phyloP scores from a whole-genome alignment of 345 rosid genomes.

The Stellera chamaejasme region DNA sequence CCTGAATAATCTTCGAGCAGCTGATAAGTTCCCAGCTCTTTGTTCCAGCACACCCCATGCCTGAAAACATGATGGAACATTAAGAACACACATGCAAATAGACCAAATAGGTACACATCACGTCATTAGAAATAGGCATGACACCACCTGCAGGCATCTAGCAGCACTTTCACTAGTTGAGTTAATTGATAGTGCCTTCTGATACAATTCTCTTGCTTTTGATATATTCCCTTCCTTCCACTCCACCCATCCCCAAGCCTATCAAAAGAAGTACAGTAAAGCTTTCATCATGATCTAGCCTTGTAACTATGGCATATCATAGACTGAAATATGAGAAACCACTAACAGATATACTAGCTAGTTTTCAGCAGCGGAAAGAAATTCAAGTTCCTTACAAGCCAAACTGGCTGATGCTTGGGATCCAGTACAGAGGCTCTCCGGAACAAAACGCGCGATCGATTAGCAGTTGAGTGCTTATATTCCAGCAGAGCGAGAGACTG shows the following conservation, averaged over 20 bases:
- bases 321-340: constrained; percentile 3
- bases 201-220: constrained; percentile 75
- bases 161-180: constrained; percentile 80
- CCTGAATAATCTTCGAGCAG: constrained; percentile 83
- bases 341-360: constrained; percentile 3
- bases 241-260: constrained; percentile 99
- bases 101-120: too few relatives aligned
- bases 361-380: constrained; percentile 4
- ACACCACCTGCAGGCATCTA: constrained; percentile 78
- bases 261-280: constrained; percentile 10
- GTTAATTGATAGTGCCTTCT: constrained; percentile 66
- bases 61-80: constrained; percentile 19
- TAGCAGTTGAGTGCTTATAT: constrained; percentile 73
- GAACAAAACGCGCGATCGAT: constrained; percentile 63
- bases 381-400: constrained; percentile 65
- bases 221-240: constrained; percentile 93
- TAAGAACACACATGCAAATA: too few relatives aligned
- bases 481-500: constrained; percentile 91
- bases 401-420: constrained; percentile 86
- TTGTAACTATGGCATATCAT: background rate
- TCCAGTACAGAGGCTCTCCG: constrained; percentile 80
- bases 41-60: constrained; percentile 99
- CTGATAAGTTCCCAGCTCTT: constrained; percentile 75
- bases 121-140: background rate
- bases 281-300: background rate